Base-by-base conservation (phyloP, 2,329 filamentous ascomycete genomes). In the Sarocladium oryzae region DNA sequence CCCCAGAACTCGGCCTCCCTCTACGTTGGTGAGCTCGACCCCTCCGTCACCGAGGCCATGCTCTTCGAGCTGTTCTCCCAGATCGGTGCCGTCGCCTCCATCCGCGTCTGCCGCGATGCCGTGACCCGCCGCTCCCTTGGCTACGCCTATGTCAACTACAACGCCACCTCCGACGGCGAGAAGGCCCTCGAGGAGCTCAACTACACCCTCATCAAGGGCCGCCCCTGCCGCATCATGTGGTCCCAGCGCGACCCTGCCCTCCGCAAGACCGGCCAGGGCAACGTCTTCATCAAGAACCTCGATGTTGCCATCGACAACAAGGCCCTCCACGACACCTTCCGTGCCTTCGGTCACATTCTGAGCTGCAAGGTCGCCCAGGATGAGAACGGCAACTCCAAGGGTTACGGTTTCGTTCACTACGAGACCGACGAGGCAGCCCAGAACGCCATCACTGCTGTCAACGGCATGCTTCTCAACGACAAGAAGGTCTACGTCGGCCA, bases 101-200 rank as follows among this genome's bases (percentile, higher is more conserved):
- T 99, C 73, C 93, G 93, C 82, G 93, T 99, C 70, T 99, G 93
- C 84, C 93, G 93, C 76, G 93, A 99, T 68, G 92, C 93, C 57
- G 91, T 99, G 68, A 97, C 93, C 67, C 91, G 93, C 70, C 92
- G 93, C 73, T 99, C 93, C 59, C 89, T 99, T 60, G 93, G 93
- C 61, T 99, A 99, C 72, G 93, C 93, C 72, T 99, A 99, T 73
- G 93, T 99, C 75, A 99, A 99, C 84, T 99, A 97, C 84, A 99
- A 97, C 81, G 92, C 89, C 72, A 95, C 91, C 56, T 72, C 84
- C 56, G 93, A 99, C 70, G 93, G 93, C 64, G 93, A 99, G 81
- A 95, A 95, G 75, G 93, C 93, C 64, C 85, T 99, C 56, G 93
- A 99, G 77, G 93, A 99, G 76, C 83, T 99, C 63, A 99, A 99